Evolutionary conservation across 768 basidiomycete species (phyloP).

Genomic region (Mycena belliarum): DNA sequence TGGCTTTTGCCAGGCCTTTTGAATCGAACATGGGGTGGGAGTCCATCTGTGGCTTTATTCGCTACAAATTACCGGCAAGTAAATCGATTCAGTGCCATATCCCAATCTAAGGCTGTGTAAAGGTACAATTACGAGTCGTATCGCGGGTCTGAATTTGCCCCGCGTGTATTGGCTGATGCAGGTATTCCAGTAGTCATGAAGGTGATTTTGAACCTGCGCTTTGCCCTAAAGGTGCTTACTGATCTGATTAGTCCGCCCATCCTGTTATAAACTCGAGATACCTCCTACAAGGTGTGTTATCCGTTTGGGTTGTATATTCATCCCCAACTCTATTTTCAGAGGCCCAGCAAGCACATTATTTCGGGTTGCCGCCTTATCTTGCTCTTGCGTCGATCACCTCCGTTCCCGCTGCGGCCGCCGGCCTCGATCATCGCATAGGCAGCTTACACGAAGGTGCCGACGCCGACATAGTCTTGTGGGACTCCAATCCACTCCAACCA

Average conservation of each 20-base stretch:
- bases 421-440: conserved; percentile 78
- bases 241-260: conserved; percentile 53
- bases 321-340: conserved; percentile 40
- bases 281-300: conserved; percentile 36
- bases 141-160: conserved; percentile 51
- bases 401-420: conserved; percentile 62
- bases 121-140: conserved; percentile 61
- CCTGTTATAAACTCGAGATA: conserved; percentile 64
- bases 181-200: conserved; percentile 65
- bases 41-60: conserved; percentile 79
- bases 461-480: conserved; percentile 75
- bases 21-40: conserved; percentile 62
- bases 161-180: conserved; percentile 54
- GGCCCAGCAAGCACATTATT: conserved; percentile 71
- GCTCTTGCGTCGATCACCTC: conserved; percentile 70
- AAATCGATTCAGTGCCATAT: background rate
- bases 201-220: conserved; percentile 28
- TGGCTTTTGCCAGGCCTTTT: conserved; percentile 85
- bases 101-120: background rate
- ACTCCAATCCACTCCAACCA: conserved; percentile 71
- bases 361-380: conserved; percentile 56
- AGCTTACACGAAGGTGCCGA: conserved; percentile 57
- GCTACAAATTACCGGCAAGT: conserved; percentile 69
- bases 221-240: background rate
- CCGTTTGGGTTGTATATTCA: no score